These are phyloP conservation scores for Prunella vulgaris DNA, from an alignment of 257 asterid genomes.

Conservation along the genomic window DNA sequence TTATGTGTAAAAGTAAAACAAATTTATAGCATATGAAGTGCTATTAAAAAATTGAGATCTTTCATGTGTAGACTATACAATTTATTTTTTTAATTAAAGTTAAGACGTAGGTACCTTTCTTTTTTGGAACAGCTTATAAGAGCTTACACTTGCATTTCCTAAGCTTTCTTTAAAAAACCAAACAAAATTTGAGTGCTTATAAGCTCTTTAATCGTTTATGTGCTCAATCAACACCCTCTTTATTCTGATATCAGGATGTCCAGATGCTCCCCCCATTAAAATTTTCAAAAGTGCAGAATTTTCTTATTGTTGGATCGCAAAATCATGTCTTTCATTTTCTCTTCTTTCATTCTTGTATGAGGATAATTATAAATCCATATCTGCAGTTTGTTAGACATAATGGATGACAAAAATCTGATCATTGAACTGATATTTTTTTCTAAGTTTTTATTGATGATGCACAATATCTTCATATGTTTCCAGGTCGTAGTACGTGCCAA, in stretches of 20 bases:
- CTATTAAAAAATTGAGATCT: background rate
- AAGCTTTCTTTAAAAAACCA: background rate
- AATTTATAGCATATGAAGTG: background rate
- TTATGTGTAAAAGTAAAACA: background rate
- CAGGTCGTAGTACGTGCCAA: slow-evolving; percentile 71
- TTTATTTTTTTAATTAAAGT: background rate
- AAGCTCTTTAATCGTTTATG: background rate
- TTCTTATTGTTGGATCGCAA: background rate
- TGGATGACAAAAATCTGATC: slow-evolving; percentile 7
- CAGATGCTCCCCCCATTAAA: background rate
- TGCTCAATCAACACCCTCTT: background rate
- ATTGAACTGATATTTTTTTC: slow-evolving; percentile 2
- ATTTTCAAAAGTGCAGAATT: background rate
- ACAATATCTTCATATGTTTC: slow-evolving; percentile 17
- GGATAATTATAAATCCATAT: slow-evolving; percentile 3
- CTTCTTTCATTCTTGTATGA: background rate
- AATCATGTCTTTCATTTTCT: background rate
- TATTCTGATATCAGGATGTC: background rate
- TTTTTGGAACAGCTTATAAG: background rate
- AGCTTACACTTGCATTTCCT: background rate
- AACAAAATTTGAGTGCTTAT: background rate
- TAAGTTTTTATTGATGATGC: slow-evolving; percentile 7
- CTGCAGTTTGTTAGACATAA: slow-evolving; percentile 14
- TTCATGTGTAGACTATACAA: too few species aligned
- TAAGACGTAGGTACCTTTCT: background rate